phyloP scores from a whole-genome alignment of 371 early-diverging fungal species.

The Circinella umbellata region DNA sequence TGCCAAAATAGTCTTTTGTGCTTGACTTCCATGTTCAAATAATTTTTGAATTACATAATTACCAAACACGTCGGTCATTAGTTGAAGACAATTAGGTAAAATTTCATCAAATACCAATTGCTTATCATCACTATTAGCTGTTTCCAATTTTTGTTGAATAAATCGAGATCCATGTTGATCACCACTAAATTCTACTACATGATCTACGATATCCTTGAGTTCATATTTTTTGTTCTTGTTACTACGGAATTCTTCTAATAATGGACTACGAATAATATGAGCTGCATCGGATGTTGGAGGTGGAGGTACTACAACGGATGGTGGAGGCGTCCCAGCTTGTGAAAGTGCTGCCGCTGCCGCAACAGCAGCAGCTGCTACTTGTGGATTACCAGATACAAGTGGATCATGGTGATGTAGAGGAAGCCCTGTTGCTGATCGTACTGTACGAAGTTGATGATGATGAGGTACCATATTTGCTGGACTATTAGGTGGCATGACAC shows the following conservation, averaged over 20 bases:
- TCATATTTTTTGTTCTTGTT: conserved; percentile 95
- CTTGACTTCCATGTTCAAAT: conserved; percentile 93
- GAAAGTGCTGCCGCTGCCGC: not conserved
- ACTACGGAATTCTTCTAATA: conserved; percentile 93
- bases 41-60: conserved; percentile 99
- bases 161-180: conserved; percentile 99
- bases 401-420: not conserved
- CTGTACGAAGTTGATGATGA: not conserved
- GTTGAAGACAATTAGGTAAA: conserved; percentile 86
- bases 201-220: conserved; percentile 89
- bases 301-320: not conserved
- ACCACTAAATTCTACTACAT: conserved; percentile 96
- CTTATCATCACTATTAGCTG: conserved; percentile 91
- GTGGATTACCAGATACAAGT: not conserved
- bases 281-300: conserved; percentile 20
- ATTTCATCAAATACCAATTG: conserved; percentile 97
- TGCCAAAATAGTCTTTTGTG: conserved; percentile 87
- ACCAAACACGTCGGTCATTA: conserved; percentile 99
- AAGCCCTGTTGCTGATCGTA: not conserved
- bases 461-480: not conserved
- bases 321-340: not conserved
- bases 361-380: conserved; percentile 1
- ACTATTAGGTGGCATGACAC: not conserved
- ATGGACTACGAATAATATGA: conserved; percentile 69
- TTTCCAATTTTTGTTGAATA: conserved; percentile 99